Base-by-base conservation (phyloP, 768 basidiomycete genomes). In the Mycena rebaudengoi region DNA sequence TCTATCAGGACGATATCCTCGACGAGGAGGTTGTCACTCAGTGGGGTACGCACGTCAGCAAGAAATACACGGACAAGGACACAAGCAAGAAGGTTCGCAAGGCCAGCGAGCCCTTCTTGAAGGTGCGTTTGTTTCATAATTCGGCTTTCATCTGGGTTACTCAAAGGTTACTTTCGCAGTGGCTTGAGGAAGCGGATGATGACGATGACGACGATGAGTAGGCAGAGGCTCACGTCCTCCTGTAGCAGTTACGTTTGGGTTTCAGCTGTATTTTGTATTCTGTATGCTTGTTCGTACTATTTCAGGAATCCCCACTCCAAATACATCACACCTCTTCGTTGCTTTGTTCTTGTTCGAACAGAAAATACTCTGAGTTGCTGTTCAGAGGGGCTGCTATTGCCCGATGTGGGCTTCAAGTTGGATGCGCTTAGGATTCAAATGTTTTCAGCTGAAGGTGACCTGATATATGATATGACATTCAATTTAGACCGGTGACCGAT, bases 41-140 rank as follows among this genome's bases (percentile, higher is more conserved):
- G 66, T 98, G 96, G 97, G 96, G 96, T 10, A 97, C 94, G 5
- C 96, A 97, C 70, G 94, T 96, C 74, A 94, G 91, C 79, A 97
- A 92, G 85, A 98, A 98, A 81, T 97, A 95, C 73, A 93, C 96
- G 44, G 94, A 97, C 78, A 95, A 92, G 79, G 96, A 98, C 26
- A 91, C 87, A 45, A 93, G 91, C 77, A 99, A 98, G 87, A 96
- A 89, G 79, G 96, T 99, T 52, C 85, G 96, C 70, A 97, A 96
- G 83, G 95, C 95, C 13, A 92, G 92, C 67, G 95, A 94, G 75
- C 95, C 96, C 0, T 98, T 99, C 83, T 80, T 99, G 73, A 95
- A 96, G 85, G 92, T 92, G 66, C 48, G 83, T 70, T 39, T 18
- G 35, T 25, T 5, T 28, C 28, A 21, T 57, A 26, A 37, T 21